Evolutionary conservation across 441 rosid species (phyloP).

Genomic region (Codiaeum variegatum): DNA sequence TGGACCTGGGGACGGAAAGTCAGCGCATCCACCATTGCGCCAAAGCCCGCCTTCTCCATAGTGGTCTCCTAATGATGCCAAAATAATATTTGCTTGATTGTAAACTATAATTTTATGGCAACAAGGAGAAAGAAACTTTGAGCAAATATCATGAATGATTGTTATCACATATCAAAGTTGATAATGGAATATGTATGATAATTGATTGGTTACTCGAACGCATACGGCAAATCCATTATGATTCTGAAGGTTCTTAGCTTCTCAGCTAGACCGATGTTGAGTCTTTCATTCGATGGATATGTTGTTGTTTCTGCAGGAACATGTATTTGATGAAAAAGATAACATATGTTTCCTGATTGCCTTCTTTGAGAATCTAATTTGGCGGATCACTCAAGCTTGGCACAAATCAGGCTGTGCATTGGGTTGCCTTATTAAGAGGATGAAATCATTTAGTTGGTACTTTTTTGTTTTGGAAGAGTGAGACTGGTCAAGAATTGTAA

Average conservation of each 20-base stretch:
- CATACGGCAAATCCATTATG: neutral
- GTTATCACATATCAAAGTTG: neutral
- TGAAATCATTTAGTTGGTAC: constrained; percentile 6
- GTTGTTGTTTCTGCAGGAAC: constrained; percentile 17
- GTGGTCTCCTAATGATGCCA: neutral
- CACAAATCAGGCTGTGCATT: constrained; percentile 1
- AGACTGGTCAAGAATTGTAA: neutral
- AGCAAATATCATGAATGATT: neutral
- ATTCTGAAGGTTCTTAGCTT: neutral
- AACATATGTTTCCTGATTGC: neutral
- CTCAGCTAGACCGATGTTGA: neutral
- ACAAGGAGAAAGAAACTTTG: neutral
- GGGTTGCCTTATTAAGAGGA: constrained; percentile 5
- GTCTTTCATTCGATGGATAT: constrained; percentile 17
- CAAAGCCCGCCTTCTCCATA: too few species aligned
- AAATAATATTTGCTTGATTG: neutral
- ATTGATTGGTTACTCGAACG: neutral
- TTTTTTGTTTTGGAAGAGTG: neutral
- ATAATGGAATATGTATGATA: neutral
- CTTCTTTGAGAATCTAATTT: constrained; percentile 6
- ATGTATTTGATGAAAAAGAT: neutral
- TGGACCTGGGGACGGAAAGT: too few species aligned
- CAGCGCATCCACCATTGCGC: too few species aligned
- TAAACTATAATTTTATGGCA: neutral
- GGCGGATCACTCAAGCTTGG: constrained; percentile 21